Percentiles rank a stretch among this genome's conserved stretches.
Evolutionary conservation across 129 eudicot genomes (phyloP).

Genomic region (Deinandra increscens): DNA sequence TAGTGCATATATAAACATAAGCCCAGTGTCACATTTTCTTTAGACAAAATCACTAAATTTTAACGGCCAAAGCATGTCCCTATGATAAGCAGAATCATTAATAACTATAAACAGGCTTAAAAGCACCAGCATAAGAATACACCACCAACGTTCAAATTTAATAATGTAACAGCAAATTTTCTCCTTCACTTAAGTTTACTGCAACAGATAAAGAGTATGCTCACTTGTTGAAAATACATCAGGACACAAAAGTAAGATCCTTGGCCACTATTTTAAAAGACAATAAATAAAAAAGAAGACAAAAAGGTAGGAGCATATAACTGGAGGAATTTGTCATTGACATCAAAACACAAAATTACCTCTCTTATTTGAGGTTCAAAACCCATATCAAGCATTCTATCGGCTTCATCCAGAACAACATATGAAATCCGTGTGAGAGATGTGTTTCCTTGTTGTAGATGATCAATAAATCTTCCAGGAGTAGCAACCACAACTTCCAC

Average conservation of each 20-base stretch:
- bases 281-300: background rate
- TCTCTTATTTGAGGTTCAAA: constrained; percentile 92
- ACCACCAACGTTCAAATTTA: background rate
- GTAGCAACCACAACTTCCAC: constrained; percentile 82
- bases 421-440: constrained; percentile 70
- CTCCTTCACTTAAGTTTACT: background rate
- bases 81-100: background rate
- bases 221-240: constrained; percentile 6
- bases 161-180: background rate
- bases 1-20: too few relatives aligned
- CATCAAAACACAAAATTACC: constrained; percentile 32
- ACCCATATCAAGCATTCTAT: constrained; percentile 95
- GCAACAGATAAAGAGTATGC: background rate
- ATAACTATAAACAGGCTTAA: background rate
- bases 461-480: constrained; percentile 92
- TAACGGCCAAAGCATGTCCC: constrained; percentile 1
- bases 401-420: constrained; percentile 87
- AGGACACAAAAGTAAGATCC: constrained; percentile 2
- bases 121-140: background rate
- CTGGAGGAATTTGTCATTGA: constrained; percentile 8
- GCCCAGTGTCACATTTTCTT: too few relatives aligned
- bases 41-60: background rate
- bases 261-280: background rate
- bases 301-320: background rate
- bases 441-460: constrained; percentile 87